phyloP scores from a whole-genome alignment of 2,329 filamentous ascomycete species.

The Calycina herbarum region DNA sequence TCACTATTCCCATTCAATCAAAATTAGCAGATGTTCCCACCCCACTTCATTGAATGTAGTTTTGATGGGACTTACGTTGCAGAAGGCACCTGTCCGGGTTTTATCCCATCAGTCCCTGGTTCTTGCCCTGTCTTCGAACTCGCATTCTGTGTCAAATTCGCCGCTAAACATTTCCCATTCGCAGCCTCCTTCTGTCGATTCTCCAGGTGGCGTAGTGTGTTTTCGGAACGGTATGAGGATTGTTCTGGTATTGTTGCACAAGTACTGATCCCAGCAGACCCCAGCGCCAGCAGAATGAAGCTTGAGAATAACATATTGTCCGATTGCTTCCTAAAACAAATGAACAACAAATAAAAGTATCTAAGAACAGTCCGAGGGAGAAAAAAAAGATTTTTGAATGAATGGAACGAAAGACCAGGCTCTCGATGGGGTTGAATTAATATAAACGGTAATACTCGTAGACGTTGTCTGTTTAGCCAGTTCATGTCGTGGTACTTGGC shows the following conservation, averaged over 20 bases:
- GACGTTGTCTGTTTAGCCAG: conserved; percentile 1
- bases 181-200: background rate
- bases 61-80: conserved; percentile 34
- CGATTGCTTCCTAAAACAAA: background rate
- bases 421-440: conserved; percentile 6
- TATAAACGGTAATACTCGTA: conserved; percentile 4
- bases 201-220: background rate
- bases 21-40: background rate
- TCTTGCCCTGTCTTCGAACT: conserved; percentile 17
- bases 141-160: conserved; percentile 28
- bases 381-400: background rate
- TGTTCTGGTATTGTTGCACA: background rate
- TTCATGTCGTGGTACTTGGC: conserved; percentile 4
- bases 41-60: too few species aligned
- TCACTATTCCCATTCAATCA: conserved; percentile 44
- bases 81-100: conserved; percentile 34
- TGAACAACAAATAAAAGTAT: background rate
- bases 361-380: background rate
- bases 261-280: conserved; percentile 6
- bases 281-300: conserved; percentile 6
- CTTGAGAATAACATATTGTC: conserved; percentile 8
- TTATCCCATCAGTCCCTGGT: conserved; percentile 46
- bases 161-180: conserved; percentile 40
- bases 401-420: background rate
- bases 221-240: background rate